Evolutionary conservation across 2,329 filamentous ascomycete species (phyloP).

Genomic region (Akanthomyces uredinophilus): DNA sequence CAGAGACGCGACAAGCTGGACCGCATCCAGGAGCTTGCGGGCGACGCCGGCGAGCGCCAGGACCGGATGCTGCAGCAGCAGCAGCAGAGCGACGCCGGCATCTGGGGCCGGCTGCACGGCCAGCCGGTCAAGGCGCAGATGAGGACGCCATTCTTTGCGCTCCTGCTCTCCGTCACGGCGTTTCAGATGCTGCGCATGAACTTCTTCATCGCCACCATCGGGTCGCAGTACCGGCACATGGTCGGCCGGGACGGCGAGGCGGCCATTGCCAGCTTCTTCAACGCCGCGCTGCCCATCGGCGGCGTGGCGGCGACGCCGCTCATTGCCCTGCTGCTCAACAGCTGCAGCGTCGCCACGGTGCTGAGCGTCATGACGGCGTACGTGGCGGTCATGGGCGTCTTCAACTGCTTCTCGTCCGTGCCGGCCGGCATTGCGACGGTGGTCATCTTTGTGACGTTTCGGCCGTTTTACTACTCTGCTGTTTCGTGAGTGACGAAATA

Average conservation of each 20-base stretch:
- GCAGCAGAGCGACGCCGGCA: slow-evolving; percentile 56
- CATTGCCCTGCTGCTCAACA: slow-evolving; percentile 65
- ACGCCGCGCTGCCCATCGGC: slow-evolving; percentile 56
- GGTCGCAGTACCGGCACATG: slow-evolving; percentile 65
- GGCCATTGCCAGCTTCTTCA: slow-evolving; percentile 38
- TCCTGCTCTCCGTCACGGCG: slow-evolving; percentile 62
- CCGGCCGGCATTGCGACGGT: slow-evolving; percentile 64
- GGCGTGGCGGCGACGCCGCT: slow-evolving; percentile 67
- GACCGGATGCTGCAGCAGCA: slow-evolving; percentile 46
- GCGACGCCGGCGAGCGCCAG: slow-evolving; percentile 49
- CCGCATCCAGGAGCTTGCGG: slow-evolving; percentile 60
- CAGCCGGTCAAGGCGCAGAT: slow-evolving; percentile 60
- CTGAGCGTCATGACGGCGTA: neutral
- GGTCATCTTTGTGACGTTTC: slow-evolving; percentile 63
- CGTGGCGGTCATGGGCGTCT: slow-evolving; percentile 38
- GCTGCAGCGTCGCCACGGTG: slow-evolving; percentile 55
- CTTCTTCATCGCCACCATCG: slow-evolving; percentile 62
- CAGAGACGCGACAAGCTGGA: slow-evolving; percentile 53
- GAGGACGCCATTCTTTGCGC: slow-evolving; percentile 62
- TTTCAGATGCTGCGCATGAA: slow-evolving; percentile 64
- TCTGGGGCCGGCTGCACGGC: slow-evolving; percentile 70
- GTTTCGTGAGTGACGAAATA: slow-evolving; percentile 47
- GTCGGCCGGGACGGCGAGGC: slow-evolving; percentile 44
- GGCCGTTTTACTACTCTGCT: slow-evolving; percentile 72
- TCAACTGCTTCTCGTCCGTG: slow-evolving; percentile 59